phyloP scores from a whole-genome alignment of 2,329 filamentous ascomycete genomes.

The Domatiomyces globalis region DNA sequence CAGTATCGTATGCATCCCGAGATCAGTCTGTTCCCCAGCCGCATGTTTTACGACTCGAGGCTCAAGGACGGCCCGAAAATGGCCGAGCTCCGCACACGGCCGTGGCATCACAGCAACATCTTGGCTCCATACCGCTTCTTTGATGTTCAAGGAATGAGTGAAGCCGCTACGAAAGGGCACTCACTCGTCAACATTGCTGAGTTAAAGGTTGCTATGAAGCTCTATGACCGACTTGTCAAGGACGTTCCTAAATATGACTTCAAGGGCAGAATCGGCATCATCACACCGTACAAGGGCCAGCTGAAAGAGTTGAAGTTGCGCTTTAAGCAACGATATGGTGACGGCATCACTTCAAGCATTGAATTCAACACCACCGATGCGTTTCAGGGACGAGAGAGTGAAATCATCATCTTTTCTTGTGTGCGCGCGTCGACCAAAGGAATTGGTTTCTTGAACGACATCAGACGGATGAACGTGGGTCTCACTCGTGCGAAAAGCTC shows the following conservation, averaged over 20 bases:
- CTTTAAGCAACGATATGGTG: slow-evolving; percentile 60
- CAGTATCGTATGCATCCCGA: slow-evolving; percentile 99
- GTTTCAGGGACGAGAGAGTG: slow-evolving; percentile 90
- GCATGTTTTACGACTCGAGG: slow-evolving; percentile 79
- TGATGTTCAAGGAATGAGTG: slow-evolving; percentile 79
- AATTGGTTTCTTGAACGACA: slow-evolving; percentile 96
- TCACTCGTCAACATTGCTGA: slow-evolving; percentile 84
- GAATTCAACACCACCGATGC: slow-evolving; percentile 99
- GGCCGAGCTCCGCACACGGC: slow-evolving; percentile 56
- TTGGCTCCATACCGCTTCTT: slow-evolving; percentile 95
- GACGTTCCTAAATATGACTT: slow-evolving; percentile 60
- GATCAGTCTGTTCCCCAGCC: slow-evolving; percentile 81
- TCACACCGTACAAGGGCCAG: slow-evolving; percentile 95
- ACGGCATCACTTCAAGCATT: slow-evolving; percentile 58
- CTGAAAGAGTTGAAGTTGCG: slow-evolving; percentile 62
- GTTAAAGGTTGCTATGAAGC: slow-evolving; percentile 67
- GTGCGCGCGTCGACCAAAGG: slow-evolving; percentile 84
- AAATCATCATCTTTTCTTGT: slow-evolving; percentile 98
- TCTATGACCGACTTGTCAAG: slow-evolving; percentile 64
- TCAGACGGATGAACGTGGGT: slow-evolving; percentile 98
- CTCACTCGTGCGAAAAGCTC: slow-evolving; percentile 93
- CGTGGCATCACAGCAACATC: slow-evolving; percentile 72
- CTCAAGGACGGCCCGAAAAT: slow-evolving; percentile 77
- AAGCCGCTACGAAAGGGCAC: slow-evolving; percentile 65
- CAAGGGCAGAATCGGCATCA: slow-evolving; percentile 79